Evolutionary conservation across 345 rosid genomes (phyloP).

Genomic region (Lagerstroemia speciosa): DNA sequence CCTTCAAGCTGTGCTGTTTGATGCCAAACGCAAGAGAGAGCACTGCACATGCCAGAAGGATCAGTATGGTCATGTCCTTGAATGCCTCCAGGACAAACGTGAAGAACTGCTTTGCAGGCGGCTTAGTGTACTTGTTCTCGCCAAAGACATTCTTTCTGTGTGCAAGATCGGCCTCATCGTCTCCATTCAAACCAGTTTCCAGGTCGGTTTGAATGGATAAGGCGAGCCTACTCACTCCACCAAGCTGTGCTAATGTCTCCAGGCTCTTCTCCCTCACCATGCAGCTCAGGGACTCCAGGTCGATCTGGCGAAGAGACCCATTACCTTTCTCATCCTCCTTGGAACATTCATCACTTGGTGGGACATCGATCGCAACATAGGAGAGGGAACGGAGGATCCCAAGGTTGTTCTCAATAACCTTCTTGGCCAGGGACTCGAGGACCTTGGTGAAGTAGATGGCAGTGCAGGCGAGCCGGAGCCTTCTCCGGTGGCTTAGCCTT

Average conservation of each 20-base stretch:
- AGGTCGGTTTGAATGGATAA: neutral
- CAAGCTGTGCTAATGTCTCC: neutral
- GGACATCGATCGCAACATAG: neutral
- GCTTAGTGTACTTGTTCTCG: neutral
- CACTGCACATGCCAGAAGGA: constrained; percentile 38
- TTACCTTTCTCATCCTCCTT: neutral
- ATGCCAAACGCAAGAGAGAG: constrained; percentile 43
- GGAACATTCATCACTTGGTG: neutral
- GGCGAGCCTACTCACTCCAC: neutral
- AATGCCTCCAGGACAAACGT: neutral
- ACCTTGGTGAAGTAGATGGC: constrained; percentile 5
- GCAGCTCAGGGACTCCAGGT: neutral
- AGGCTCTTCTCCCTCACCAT: constrained; percentile 2
- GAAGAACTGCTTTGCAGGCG: neutral
- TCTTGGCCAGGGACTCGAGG: constrained; percentile 6
- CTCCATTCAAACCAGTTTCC: constrained; percentile 6
- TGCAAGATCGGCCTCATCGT: neutral
- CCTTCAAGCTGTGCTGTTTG: constrained; percentile 29
- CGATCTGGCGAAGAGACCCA: neutral
- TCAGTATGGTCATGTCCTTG: constrained; percentile 9
- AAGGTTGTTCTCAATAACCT: neutral
- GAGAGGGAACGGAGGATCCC: neutral
- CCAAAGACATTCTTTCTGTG: neutral
- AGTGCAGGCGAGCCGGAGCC: constrained; percentile 1
- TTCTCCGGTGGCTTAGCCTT: neutral